Conservation (phyloP, 2,329 filamentous ascomycete species). For the Neocucurbitaria cava region DNA sequence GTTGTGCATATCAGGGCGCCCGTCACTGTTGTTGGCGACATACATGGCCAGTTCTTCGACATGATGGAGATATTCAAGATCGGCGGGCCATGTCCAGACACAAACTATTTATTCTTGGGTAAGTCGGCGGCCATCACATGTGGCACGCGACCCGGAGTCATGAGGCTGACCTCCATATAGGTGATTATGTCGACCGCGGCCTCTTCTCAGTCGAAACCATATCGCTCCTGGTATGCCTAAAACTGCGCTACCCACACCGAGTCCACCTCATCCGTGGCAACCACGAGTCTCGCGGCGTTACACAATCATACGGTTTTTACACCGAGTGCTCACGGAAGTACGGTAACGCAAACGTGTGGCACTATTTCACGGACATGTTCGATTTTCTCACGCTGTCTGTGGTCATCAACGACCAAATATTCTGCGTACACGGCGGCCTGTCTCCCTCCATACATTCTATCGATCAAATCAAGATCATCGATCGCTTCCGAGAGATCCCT, state of each 20-base stretch:
- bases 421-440: slow-evolving; percentile 91
- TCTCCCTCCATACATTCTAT: slow-evolving; percentile 86
- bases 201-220: slow-evolving; percentile 99
- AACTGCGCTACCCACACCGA: slow-evolving; percentile 93
- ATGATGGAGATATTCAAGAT: slow-evolving; percentile 99
- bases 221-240: slow-evolving; percentile 94
- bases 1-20: slow-evolving; percentile 96
- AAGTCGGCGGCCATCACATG: slow-evolving; percentile 29
- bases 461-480: slow-evolving; percentile 99
- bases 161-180: slow-evolving; percentile 54
- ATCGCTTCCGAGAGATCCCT: slow-evolving; percentile 96
- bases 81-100: slow-evolving; percentile 95
- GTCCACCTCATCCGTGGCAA: slow-evolving; percentile 97
- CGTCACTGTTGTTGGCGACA: slow-evolving; percentile 96
- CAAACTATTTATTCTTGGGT: slow-evolving; percentile 98
- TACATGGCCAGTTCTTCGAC: slow-evolving; percentile 98
- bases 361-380: slow-evolving; percentile 99
- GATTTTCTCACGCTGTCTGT: slow-evolving; percentile 96
- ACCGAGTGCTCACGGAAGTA: slow-evolving; percentile 98
- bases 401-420: slow-evolving; percentile 98
- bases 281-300: slow-evolving; percentile 96
- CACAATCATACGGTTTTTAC: slow-evolving; percentile 98
- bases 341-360: slow-evolving; percentile 98
- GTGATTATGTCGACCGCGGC: slow-evolving; percentile 97
- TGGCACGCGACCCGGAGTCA: slow-evolving; percentile 27